A percentile compares a stretch with the other conserved stretches of the same genome.
These are phyloP conservation scores for Centaurea solstitialis DNA, from an alignment of 129 eudicot species.

Conservation along the genomic window DNA sequence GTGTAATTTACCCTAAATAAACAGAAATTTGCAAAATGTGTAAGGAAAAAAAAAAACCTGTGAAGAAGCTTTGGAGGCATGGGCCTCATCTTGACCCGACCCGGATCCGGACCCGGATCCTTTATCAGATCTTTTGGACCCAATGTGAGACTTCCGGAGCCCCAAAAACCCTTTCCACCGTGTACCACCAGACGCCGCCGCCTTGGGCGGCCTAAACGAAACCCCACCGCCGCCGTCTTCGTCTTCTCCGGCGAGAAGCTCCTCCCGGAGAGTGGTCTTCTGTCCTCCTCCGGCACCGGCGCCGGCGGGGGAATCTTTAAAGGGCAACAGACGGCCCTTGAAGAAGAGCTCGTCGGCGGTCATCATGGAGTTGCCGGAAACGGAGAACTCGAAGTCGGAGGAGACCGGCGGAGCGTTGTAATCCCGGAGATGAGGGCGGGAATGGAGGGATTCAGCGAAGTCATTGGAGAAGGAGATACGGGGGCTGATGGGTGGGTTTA, in stretches of 20 bases:
- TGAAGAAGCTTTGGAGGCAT: conserved; percentile 35
- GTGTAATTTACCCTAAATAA: too few species aligned
- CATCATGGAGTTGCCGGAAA: conserved; percentile 59
- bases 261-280: conserved; percentile 67
- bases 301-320: conserved; percentile 33
- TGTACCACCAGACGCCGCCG: conserved; percentile 26
- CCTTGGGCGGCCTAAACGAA: conserved; percentile 66
- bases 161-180: conserved; percentile 89
- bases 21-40: not conserved
- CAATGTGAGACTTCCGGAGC: conserved; percentile 66
- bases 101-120: conserved; percentile 11
- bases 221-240: conserved; percentile 27
- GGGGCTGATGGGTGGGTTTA: conserved; percentile 54
- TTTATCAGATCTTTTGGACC: conserved; percentile 63
- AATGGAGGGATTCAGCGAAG: conserved; percentile 54
- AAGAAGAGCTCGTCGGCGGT: conserved; percentile 80
- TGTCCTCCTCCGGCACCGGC: not conserved
- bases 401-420: conserved; percentile 51
- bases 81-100: conserved; percentile 22
- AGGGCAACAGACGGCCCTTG: conserved; percentile 74
- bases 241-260: conserved; percentile 65
- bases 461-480: conserved; percentile 90
- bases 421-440: conserved; percentile 28
- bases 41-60: conserved; percentile 34
- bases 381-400: conserved; percentile 85